A percentile compares a stretch with the other conserved stretches of the same genome.
Conservation (phyloP, 495 filamentous ascomycete species). For the Penicillium chermesinum region DNA sequence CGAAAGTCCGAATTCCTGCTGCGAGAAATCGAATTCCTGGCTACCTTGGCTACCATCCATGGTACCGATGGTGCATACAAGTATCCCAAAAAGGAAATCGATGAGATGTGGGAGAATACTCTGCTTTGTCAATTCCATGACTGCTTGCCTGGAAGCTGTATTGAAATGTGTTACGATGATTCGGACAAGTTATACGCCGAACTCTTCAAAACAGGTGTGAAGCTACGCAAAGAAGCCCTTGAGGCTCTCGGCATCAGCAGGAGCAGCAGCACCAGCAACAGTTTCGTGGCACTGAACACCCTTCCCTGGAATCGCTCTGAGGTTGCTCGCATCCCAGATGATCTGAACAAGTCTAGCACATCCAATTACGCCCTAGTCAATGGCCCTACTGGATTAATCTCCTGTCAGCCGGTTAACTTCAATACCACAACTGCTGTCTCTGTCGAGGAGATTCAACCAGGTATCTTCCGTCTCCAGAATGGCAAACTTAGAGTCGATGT, state of each 20-base stretch:
- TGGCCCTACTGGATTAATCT: constrained; percentile 43
- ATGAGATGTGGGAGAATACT: constrained; percentile 85
- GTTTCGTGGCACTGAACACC: constrained; percentile 65
- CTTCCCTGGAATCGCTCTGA: constrained; percentile 76
- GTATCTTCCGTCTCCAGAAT: constrained; percentile 75
- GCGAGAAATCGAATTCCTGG: constrained; percentile 82
- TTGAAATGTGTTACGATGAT: constrained; percentile 96
- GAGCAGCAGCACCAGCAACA: constrained; percentile 24
- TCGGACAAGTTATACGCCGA: constrained; percentile 79
- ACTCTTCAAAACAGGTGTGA: constrained; percentile 71
- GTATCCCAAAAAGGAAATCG: constrained; percentile 87
- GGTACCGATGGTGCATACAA: constrained; percentile 54
- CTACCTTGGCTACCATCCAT: constrained; percentile 75
- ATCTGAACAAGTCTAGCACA: constrained; percentile 19
- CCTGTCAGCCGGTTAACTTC: constrained; percentile 45
- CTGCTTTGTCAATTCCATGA: constrained; percentile 96
- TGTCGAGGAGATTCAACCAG: constrained; percentile 60
- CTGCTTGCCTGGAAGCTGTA: constrained; percentile 88
- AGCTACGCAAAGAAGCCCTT: constrained; percentile 64
- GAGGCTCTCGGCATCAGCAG: constrained; percentile 56
- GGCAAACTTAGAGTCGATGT: constrained; percentile 66
- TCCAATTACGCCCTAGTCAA: constrained; percentile 45
- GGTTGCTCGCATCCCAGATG: constrained; percentile 55
- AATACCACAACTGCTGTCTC: constrained; percentile 46
- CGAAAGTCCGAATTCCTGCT: constrained; percentile 77